A percentile compares a stretch with the other conserved stretches of the same genome.
These are phyloP conservation scores for Millerago galiae DNA, from an alignment of 805 yeast species.

Conservation along the genomic window DNA sequence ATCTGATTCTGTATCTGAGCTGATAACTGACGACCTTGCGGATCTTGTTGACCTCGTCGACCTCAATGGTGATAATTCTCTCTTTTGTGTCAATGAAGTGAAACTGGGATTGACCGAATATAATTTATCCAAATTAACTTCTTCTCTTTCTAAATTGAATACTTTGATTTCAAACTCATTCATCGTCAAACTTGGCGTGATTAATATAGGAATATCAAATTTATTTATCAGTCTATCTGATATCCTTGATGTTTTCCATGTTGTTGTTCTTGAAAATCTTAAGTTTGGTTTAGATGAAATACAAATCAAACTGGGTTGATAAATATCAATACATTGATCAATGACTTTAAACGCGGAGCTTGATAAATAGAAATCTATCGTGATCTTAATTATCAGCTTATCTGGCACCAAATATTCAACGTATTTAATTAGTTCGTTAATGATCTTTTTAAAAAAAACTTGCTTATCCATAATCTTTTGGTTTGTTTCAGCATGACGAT, in stretches of 20 bases:
- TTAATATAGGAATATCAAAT: conserved; percentile 53
- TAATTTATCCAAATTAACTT: conserved; percentile 4
- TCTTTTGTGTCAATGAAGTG: conserved; percentile 4
- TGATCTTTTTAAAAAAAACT: conserved; percentile 30
- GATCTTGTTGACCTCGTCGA: neutral
- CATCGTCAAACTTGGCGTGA: conserved; percentile 58
- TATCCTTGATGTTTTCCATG: conserved; percentile 57
- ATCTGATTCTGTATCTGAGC: conserved; percentile 4
- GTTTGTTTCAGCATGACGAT: conserved; percentile 4
- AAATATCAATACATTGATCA: conserved; percentile 52
- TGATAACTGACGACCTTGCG: conserved; percentile 1
- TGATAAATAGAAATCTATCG: conserved; percentile 58
- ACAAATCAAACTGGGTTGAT: conserved; percentile 53
- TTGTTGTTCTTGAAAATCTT: conserved; percentile 40
- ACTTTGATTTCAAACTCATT: conserved; percentile 41
- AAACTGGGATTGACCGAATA: conserved; percentile 8
- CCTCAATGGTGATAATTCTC: neutral
- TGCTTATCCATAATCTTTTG: conserved; percentile 5
- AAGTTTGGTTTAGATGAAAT: conserved; percentile 46
- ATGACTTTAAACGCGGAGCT: conserved; percentile 44
- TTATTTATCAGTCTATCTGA: conserved; percentile 60
- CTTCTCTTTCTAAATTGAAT: conserved; percentile 17
- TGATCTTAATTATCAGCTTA: conserved; percentile 29
- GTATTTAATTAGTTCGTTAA: conserved; percentile 37
- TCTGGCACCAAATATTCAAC: conserved; percentile 38